A percentile compares a stretch with the other conserved stretches of the same genome.
Conservation (phyloP, 2,329 filamentous ascomycete species). For the Colletotrichum sp. region DNA sequence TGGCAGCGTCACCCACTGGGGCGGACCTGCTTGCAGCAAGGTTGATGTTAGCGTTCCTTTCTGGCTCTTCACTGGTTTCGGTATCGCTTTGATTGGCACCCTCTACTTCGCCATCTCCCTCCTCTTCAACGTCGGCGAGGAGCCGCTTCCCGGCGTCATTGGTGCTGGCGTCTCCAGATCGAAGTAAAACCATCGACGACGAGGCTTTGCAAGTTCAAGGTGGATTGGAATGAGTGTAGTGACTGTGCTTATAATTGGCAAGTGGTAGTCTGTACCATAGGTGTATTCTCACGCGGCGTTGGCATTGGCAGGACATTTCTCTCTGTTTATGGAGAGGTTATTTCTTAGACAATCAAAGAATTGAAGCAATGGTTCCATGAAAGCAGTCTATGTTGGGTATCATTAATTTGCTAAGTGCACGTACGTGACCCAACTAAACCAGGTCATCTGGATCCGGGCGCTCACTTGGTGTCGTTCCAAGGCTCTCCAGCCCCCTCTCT, state of each 20-base stretch:
- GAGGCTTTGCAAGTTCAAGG: neutral
- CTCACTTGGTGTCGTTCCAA: conserved; percentile 48
- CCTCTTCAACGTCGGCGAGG: conserved; percentile 82
- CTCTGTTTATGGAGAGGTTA: conserved; percentile 23
- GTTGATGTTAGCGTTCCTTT: conserved; percentile 88
- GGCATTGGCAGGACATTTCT: conserved; percentile 27
- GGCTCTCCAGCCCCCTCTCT: conserved; percentile 51
- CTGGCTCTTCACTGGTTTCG: conserved; percentile 82
- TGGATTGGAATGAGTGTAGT: conserved; percentile 2
- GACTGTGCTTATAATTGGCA: conserved; percentile 22
- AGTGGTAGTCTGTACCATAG: conserved; percentile 30
- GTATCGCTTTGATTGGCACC: conserved; percentile 70
- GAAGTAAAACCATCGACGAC: conserved; percentile 49
- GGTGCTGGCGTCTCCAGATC: conserved; percentile 88
- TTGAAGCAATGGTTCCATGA: conserved; percentile 10
- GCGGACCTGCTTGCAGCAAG: conserved; percentile 87
- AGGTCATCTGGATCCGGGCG: conserved; percentile 31
- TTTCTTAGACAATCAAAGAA: conserved; percentile 25
- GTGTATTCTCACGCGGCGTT: conserved; percentile 31
- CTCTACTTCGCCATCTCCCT: conserved; percentile 76
- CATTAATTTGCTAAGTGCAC: neutral
- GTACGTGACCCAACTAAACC: conserved; percentile 22
- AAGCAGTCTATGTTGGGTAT: conserved; percentile 21
- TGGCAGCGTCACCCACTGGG: conserved; percentile 76
- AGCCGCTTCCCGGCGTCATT: conserved; percentile 91